phyloP scores from a whole-genome alignment of 192 early-diverging fungal species.

The Linnemannia elongata region DNA sequence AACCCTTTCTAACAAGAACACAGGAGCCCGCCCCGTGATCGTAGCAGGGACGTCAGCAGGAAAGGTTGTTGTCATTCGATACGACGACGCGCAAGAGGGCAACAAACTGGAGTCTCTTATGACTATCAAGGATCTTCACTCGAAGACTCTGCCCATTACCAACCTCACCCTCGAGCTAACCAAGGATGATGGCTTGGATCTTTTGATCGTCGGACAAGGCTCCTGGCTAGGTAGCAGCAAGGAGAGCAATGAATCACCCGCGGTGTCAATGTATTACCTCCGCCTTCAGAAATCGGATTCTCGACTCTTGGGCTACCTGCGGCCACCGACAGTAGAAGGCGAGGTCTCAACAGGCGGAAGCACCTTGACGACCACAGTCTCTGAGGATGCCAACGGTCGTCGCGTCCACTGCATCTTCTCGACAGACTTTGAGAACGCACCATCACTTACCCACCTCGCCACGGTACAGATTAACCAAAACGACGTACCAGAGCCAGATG shows the following conservation, averaged over 20 bases:
- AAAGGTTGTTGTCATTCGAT: constrained; percentile 42
- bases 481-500: constrained; percentile 39
- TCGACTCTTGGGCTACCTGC: constrained; percentile 40
- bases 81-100: constrained; percentile 28
- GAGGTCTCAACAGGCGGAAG: constrained; percentile 38
- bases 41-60: constrained; percentile 51
- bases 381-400: constrained; percentile 39
- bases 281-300: constrained; percentile 43
- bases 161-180: constrained; percentile 47
- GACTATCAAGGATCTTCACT: constrained; percentile 31
- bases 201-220: constrained; percentile 48
- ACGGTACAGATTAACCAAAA: constrained; percentile 47
- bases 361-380: constrained; percentile 39
- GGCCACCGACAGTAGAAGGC: constrained; percentile 42
- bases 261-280: constrained; percentile 50
- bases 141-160: constrained; percentile 37
- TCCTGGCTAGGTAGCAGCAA: neutral
- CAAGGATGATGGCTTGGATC: constrained; percentile 20
- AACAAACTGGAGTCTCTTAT: constrained; percentile 33
- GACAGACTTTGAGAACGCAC: constrained; percentile 20
- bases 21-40: constrained; percentile 35
- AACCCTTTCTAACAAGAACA: constrained; percentile 34
- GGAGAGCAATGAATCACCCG: constrained; percentile 24
- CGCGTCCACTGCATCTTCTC: constrained; percentile 51
- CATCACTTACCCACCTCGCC: constrained; percentile 33